These are phyloP conservation scores for Chlamydomonas incerta DNA, from an alignment of 139 green algal genomes.

Conservation along the genomic window DNA sequence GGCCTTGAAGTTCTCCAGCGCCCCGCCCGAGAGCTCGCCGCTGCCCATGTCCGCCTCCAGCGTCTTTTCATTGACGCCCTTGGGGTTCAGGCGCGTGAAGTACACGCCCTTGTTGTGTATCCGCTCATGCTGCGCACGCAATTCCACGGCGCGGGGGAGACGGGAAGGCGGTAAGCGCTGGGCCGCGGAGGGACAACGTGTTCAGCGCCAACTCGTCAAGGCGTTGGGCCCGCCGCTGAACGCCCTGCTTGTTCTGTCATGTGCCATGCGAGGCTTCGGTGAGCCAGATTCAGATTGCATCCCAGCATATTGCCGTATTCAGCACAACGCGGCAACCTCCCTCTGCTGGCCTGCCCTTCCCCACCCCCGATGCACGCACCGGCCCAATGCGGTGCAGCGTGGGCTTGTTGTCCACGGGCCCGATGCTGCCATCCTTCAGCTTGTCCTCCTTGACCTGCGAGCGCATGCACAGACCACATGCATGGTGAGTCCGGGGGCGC, in stretches of 20 bases:
- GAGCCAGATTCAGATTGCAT: too few relatives aligned
- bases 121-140: constrained; percentile 63
- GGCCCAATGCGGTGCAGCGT: constrained; percentile 52
- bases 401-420: constrained; percentile 57
- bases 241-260: too few relatives aligned
- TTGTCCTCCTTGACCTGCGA: constrained; percentile 66
- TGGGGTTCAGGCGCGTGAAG: constrained; percentile 75
- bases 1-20: constrained; percentile 77
- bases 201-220: too few relatives aligned
- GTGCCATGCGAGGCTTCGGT: too few relatives aligned
- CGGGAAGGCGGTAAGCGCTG: background rate
- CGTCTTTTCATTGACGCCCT: constrained; percentile 77
- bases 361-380: constrained; percentile 8
- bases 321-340: too few relatives aligned
- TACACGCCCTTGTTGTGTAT: constrained; percentile 75
- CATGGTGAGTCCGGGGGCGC: too few relatives aligned
- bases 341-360: too few relatives aligned
- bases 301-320: too few relatives aligned
- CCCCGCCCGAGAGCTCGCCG: constrained; percentile 62
- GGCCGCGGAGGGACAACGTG: too few relatives aligned
- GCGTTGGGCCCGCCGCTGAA: too few relatives aligned
- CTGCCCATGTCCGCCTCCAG: constrained; percentile 65
- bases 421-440: constrained; percentile 56
- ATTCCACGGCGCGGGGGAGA: too few relatives aligned
- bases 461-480: too few relatives aligned